Conservation (phyloP, 306 rosid species). For the Myrica gale region DNA sequence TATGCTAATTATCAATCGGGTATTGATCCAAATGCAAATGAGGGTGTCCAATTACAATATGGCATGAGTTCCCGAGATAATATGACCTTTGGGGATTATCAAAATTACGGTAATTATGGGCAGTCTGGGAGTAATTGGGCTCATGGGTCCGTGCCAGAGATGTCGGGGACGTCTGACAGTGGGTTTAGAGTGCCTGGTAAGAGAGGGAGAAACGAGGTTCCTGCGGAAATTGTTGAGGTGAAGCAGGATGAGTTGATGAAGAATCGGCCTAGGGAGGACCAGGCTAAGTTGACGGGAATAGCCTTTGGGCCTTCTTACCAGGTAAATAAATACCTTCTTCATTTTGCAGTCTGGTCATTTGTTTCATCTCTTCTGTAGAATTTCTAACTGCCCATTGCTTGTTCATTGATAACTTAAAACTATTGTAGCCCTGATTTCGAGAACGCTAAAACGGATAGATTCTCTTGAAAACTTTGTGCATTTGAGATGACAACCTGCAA, state of each 20-base stretch:
- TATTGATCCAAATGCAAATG: conserved; percentile 34
- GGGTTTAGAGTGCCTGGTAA: conserved; percentile 45
- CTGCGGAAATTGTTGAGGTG: conserved; percentile 72
- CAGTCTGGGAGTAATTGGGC: conserved; percentile 50
- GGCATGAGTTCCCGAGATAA: conserved; percentile 30
- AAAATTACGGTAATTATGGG: conserved; percentile 28
- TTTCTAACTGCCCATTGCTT: neutral
- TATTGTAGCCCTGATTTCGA: neutral
- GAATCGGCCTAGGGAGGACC: conserved; percentile 91
- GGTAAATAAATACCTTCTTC: conserved; percentile 42
- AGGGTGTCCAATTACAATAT: conserved; percentile 35
- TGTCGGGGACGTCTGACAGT: conserved; percentile 31
- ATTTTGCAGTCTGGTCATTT: neutral
- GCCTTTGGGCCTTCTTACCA: conserved; percentile 92
- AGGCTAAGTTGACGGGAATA: conserved; percentile 71
- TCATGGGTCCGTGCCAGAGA: conserved; percentile 36
- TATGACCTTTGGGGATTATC: conserved; percentile 34
- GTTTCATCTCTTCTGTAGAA: neutral
- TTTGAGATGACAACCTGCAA: neutral
- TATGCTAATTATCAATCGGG: conserved; percentile 42
- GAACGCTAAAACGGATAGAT: neutral
- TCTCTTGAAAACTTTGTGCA: neutral
- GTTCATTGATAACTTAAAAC: neutral
- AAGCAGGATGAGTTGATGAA: conserved; percentile 92
- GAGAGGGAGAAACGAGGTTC: conserved; percentile 76